Percentiles rank a stretch among this genome's conserved stretches.
These are phyloP conservation scores for Beauveria sp. DNA, from an alignment of 2,329 filamentous ascomycete species.

Conservation along the genomic window DNA sequence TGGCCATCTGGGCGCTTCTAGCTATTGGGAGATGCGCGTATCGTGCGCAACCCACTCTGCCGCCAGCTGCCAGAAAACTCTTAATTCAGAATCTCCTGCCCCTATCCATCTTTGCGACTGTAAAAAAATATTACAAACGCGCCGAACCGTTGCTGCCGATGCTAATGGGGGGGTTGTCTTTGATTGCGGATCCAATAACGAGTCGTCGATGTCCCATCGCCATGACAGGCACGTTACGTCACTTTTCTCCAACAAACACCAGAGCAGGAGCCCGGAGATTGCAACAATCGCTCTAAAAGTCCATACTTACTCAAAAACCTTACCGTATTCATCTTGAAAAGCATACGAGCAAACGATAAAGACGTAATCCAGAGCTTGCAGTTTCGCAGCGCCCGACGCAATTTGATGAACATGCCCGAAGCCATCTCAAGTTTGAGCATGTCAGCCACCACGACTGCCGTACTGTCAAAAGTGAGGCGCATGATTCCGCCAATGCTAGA, in stretches of 20 bases:
- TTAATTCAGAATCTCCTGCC: not conserved
- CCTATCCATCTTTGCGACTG: not conserved
- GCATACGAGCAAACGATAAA: not conserved
- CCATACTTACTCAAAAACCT: not conserved
- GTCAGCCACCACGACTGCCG: constrained; percentile 63
- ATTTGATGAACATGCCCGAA: constrained; percentile 6
- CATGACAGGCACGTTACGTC: not conserved
- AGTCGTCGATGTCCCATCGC: not conserved
- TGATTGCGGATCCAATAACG: not conserved
- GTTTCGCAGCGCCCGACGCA: not conserved
- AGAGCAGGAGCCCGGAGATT: not conserved
- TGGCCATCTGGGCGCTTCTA: not conserved
- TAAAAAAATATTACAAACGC: not conserved
- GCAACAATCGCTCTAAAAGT: not conserved
- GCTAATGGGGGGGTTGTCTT: not conserved
- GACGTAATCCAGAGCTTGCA: not conserved
- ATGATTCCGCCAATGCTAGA: constrained; percentile 93
- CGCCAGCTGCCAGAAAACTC: not conserved
- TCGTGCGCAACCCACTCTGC: not conserved
- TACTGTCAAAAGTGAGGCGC: constrained; percentile 74
- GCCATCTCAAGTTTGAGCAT: constrained; percentile 35
- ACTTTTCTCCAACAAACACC: not conserved
- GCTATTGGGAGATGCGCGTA: not conserved
- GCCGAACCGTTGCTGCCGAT: not conserved
- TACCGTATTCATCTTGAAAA: not conserved